These are phyloP conservation scores for Syzygium syzygioides DNA, from an alignment of 441 rosid species.

Conservation along the genomic window DNA sequence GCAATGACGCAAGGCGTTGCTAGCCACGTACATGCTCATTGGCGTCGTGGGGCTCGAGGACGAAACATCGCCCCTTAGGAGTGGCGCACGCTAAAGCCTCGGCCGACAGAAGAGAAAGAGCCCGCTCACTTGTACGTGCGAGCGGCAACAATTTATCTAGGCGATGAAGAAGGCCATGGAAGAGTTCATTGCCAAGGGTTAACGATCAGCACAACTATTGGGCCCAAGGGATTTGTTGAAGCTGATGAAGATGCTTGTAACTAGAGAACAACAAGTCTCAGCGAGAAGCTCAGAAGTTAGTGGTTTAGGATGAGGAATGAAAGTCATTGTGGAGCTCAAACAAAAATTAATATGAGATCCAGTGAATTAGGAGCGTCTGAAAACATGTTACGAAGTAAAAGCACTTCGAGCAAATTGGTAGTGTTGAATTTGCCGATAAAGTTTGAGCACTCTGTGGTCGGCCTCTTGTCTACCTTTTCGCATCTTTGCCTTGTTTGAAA, in stretches of 20 bases:
- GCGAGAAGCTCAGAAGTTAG: conserved; percentile 50
- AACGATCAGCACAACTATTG: conserved; percentile 60
- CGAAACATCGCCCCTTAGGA: no score
- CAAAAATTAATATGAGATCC: conserved; percentile 60
- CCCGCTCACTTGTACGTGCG: conserved; percentile 61
- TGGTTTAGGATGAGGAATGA: conserved; percentile 84
- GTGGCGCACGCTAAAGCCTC: conserved; percentile 65
- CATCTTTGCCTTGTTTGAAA: no score
- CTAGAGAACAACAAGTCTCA: conserved; percentile 42
- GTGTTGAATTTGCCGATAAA: no score
- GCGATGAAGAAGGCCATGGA: conserved; percentile 73
- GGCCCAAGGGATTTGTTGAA: conserved; percentile 55
- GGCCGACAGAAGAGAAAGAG: conserved; percentile 72
- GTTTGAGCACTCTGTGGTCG: no score
- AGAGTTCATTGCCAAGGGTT: conserved; percentile 64
- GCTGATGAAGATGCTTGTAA: conserved; percentile 29
- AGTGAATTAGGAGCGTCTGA: conserved; percentile 18
- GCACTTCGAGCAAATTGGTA: neutral
- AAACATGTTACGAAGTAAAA: neutral
- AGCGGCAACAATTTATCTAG: conserved; percentile 48
- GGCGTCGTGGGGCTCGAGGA: conserved; percentile 26
- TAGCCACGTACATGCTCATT: conserved; percentile 54
- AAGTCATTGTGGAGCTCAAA: conserved; percentile 60
- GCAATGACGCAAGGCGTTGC: conserved; percentile 62
- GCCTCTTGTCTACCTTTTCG: no score